Base-by-base conservation (phyloP, 805 yeast species). In the Metahyphopichia silvanorum region DNA sequence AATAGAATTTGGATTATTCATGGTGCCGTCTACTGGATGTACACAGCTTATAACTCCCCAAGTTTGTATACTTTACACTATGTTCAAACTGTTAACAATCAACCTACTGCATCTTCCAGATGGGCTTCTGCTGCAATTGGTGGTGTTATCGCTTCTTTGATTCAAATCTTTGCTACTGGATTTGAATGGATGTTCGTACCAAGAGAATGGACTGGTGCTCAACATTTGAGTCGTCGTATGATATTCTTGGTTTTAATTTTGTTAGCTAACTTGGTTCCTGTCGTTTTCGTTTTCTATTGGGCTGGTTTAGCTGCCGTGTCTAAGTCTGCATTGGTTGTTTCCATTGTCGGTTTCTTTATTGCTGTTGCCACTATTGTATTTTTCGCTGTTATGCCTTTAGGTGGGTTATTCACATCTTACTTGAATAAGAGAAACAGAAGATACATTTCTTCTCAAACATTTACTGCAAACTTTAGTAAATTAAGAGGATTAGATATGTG, bases 151-250 rank as follows among this genome's bases (percentile, higher is more conserved):
- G 98, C 97, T 33, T 65, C 80, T 39, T 56, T 76, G 31, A 77
- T 93, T 51, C 96, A 93, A 66, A 73, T 93, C 39, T 47, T 76
- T 37, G 98, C 98, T 31, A 89, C 98, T 18, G 38, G 88, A 22
- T 77, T 85, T 53, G 98, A 93, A 66, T 91, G 96, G 96, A 70
- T 80, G 57, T 93, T 88, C 53, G 98, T 93, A 40, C 98, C 98
- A 47, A 82, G 98, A 66, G 78, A 82, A 49, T 93, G 98, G 98
- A 95, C 98, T 21, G 98, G 99, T 65, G 97, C 98, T 60, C 98
- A 91, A 69, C 96, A 86, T 60, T 76, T 93, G 56, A 69, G 87
- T 23, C 86, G 96, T 66, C 82, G 98, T 59, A 71, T 93, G 51
- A 56, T 81, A 71, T 83, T 89, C 57, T 63, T 91, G 57, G 46